These are phyloP conservation scores for Alternaria panax DNA, from an alignment of 2,329 filamentous ascomycete species.

Conservation along the genomic window DNA sequence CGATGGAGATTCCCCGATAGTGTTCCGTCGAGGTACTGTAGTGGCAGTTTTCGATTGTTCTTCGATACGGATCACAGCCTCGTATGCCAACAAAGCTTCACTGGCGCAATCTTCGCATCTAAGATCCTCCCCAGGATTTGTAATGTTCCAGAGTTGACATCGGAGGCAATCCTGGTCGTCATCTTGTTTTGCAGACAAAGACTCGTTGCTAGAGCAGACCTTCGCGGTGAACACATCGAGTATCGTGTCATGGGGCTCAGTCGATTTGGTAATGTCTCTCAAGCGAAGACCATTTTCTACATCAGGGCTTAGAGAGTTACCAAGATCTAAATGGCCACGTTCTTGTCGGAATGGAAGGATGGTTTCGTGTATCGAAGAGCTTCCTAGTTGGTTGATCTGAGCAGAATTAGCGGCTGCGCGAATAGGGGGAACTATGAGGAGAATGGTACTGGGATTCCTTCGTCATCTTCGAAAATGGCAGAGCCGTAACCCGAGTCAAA, in stretches of 20 bases:
- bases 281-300: conserved; percentile 18
- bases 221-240: conserved; percentile 33
- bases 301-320: conserved; percentile 18
- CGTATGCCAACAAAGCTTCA: conserved; percentile 7
- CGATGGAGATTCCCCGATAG: too few species aligned
- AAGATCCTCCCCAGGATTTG: conserved; percentile 28
- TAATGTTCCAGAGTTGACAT: conserved; percentile 36
- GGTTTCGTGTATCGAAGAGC: conserved; percentile 2
- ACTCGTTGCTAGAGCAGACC: conserved; percentile 14
- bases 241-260: conserved; percentile 29
- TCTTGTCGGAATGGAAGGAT: not conserved
- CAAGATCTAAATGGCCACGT: conserved; percentile 8
- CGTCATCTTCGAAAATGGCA: conserved; percentile 27
- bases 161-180: conserved; percentile 23
- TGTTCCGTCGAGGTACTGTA: not conserved
- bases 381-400: conserved; percentile 17
- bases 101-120: conserved; percentile 33
- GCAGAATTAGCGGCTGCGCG: conserved; percentile 8
- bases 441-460: conserved; percentile 8
- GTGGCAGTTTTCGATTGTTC: not conserved
- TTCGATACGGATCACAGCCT: not conserved
- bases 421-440: not conserved
- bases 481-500: conserved; percentile 47
- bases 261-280: conserved; percentile 12
- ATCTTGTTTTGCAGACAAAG: conserved; percentile 15